These are phyloP conservation scores for Sutorius eximius DNA, from an alignment of 1,284 basidiomycete genomes.

Conservation along the genomic window DNA sequence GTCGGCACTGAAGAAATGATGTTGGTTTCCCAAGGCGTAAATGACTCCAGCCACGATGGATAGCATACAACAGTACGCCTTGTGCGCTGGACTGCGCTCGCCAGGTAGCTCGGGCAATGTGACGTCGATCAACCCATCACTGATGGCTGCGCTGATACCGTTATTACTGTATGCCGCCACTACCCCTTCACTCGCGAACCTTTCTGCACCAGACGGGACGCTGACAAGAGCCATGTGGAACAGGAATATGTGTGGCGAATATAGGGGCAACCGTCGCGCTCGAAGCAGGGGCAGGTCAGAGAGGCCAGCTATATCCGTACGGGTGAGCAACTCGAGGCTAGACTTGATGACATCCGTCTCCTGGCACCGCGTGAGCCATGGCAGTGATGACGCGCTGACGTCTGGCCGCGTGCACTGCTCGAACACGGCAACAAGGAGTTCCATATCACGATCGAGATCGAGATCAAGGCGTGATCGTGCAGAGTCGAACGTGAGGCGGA, in stretches of 20 bases:
- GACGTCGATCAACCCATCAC: conserved; percentile 72
- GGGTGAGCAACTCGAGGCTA: conserved; percentile 74
- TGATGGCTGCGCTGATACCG: conserved; percentile 72
- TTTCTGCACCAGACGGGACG: conserved; percentile 75
- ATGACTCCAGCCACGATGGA: conserved; percentile 78
- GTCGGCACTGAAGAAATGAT: conserved; percentile 85
- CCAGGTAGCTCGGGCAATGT: conserved; percentile 66
- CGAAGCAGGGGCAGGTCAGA: conserved; percentile 63
- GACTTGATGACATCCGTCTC: conserved; percentile 78
- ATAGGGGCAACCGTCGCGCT: conserved; percentile 62
- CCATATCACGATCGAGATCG: conserved; percentile 77
- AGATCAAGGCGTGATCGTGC: conserved; percentile 57
- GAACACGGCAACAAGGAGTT: conserved; percentile 79
- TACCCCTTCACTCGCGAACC: conserved; percentile 82
- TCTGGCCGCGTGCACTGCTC: conserved; percentile 73
- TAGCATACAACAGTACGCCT: conserved; percentile 84
- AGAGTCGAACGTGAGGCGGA: conserved; percentile 67
- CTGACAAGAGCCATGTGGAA: conserved; percentile 88
- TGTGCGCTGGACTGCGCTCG: conserved; percentile 76
- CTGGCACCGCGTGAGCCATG: conserved; percentile 81
- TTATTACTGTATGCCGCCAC: conserved; percentile 84
- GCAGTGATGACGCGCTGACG: conserved; percentile 60
- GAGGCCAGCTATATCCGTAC: conserved; percentile 68
- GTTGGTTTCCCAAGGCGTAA: conserved; percentile 60
- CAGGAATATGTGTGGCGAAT: conserved; percentile 73